Conservation (phyloP, 495 filamentous ascomycete genomes). For the Cladorrhinum samala region DNA sequence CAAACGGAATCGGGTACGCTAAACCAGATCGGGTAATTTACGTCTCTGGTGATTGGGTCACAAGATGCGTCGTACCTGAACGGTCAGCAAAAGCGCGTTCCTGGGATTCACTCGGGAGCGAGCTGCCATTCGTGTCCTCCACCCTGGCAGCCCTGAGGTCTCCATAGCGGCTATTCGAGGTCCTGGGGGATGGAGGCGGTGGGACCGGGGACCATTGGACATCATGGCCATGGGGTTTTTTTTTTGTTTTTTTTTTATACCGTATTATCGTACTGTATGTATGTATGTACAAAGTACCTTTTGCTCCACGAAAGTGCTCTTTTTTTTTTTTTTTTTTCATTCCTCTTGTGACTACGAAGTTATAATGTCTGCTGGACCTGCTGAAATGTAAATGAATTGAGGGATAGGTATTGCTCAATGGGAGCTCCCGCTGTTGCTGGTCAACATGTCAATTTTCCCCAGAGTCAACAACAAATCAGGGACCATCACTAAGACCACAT, state of each 20-base stretch:
- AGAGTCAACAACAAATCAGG: neutral
- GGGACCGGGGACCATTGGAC: too few relatives aligned
- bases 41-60: slow-evolving; percentile 31
- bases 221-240: neutral
- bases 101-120: slow-evolving; percentile 3
- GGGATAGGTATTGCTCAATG: too few relatives aligned
- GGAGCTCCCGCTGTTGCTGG: too few relatives aligned
- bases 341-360: too few relatives aligned
- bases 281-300: neutral
- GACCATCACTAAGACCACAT: neutral
- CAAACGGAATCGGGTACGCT: slow-evolving; percentile 19
- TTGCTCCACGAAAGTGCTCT: neutral
- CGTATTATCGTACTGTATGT: neutral
- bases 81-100: slow-evolving; percentile 9
- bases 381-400: too few relatives aligned
- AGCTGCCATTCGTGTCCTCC: slow-evolving; percentile 9
- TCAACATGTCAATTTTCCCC: too few relatives aligned
- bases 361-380: too few relatives aligned
- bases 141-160: slow-evolving; percentile 6
- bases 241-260: neutral
- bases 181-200: slow-evolving; percentile 16
- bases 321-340: too few relatives aligned
- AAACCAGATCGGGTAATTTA: slow-evolving; percentile 23
- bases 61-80: slow-evolving; percentile 29
- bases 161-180: slow-evolving; percentile 28